These are phyloP conservation scores for Colletotrichum caudatum DNA, from an alignment of 2,329 filamentous ascomycete genomes.

Conservation along the genomic window DNA sequence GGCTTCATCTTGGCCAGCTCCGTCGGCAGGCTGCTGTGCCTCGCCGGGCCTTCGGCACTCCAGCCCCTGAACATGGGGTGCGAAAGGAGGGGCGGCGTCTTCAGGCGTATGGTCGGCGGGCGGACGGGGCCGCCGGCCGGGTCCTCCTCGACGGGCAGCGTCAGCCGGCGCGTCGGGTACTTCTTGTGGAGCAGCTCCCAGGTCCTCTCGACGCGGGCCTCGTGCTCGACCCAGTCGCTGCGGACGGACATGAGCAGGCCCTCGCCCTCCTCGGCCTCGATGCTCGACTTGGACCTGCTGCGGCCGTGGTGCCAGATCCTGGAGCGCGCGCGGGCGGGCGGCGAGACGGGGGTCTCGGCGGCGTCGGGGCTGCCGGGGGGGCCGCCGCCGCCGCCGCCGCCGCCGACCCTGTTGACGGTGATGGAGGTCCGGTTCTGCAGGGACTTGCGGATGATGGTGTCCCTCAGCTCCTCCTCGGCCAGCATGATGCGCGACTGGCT, in stretches of 20 bases:
- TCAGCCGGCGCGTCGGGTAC: conserved; percentile 35
- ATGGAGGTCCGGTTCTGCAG: conserved; percentile 19
- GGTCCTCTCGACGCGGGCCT: conserved; percentile 35
- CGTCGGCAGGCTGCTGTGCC: conserved; percentile 32
- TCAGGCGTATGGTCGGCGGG: conserved; percentile 35
- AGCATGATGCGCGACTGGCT: conserved; percentile 30
- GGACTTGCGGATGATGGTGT: conserved; percentile 36
- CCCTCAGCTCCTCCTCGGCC: conserved; percentile 31
- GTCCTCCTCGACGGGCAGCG: conserved; percentile 30
- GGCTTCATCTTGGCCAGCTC: conserved; percentile 34
- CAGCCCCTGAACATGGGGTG: conserved; percentile 40
- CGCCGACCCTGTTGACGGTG: not conserved
- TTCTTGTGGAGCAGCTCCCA: conserved; percentile 39
- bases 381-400: too few relatives aligned
- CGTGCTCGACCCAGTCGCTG: conserved; percentile 35
- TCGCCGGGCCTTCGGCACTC: conserved; percentile 15
- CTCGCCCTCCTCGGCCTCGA: conserved; percentile 27
- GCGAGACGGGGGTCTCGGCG: conserved; percentile 21
- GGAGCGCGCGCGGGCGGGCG: conserved; percentile 30
- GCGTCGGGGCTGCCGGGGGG: not conserved
- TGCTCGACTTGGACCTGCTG: conserved; percentile 5
- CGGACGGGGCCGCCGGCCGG: conserved; percentile 21
- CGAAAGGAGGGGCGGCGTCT: conserved; percentile 38
- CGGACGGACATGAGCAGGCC: conserved; percentile 5
- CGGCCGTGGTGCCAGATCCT: conserved; percentile 32